Base-by-base conservation (phyloP, 805 yeast species). In the Zygosaccharomyces lentus region DNA sequence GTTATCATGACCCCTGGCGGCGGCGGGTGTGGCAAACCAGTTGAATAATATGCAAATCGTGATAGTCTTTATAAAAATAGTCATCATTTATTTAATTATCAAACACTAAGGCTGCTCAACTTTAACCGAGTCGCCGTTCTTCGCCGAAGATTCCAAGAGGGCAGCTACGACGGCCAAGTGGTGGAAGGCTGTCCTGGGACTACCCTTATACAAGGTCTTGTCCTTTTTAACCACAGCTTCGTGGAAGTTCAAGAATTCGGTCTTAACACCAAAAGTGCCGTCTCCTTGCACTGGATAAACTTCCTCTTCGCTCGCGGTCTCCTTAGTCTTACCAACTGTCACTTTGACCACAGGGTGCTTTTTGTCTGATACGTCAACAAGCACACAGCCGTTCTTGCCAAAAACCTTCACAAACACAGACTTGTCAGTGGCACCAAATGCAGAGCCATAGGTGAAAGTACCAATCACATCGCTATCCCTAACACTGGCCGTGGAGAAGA, bases 101-200 rank as follows among this genome's bases (percentile, higher is more conserved):
- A 16, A 25, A 13, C n/a, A 17, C 31, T 31, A 38, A 26, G 41
- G 41, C 10, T 38, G 16, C 37, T 73, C 78, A 27, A 81, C 77
- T 42, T 61, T 65, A 24, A 79, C 77, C 37, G 73, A 63, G 42
- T 67, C 64, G 57, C 86, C 87, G 46, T 74, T 69, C 27, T 73
- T 66, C 13, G 69, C 55, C 31, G 87, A 78, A 48, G 93, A 82
- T 53, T 84, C 82, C 30, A 91, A 68, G 49, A 87, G 85, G 23
- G 96, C 98, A 46, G 80, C 96, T 47, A 91, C 80, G 55, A 87
- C 77, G 6, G 96, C 96, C 65, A 90, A 78, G 66, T 91, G 98
- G 67, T 90, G 96, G 81, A 85, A 90, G 5, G 95, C 88, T 51
- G 72, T 76, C 52, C 78, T 83, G 21, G 96, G 95, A n/a, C 81